A percentile compares a stretch with the other conserved stretches of the same genome.
phyloP scores from a whole-genome alignment of 1,284 basidiomycete species.

The Kalmanozyma brasiliensis region DNA sequence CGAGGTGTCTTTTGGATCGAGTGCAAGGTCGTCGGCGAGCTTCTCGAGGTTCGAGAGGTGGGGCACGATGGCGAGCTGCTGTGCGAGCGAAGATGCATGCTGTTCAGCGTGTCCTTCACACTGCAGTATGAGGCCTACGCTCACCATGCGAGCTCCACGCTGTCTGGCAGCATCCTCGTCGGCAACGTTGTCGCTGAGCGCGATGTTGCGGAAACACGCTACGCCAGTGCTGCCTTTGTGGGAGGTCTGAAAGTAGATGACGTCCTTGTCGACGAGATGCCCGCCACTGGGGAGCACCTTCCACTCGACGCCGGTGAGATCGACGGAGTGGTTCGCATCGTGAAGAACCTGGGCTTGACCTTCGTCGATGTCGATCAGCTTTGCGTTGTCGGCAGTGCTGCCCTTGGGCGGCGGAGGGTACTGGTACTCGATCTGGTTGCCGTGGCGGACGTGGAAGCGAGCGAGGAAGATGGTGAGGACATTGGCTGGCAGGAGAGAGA shows the following conservation, averaged over 20 bases:
- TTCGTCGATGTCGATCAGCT: slow-evolving; percentile 30
- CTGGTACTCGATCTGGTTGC: slow-evolving; percentile 54
- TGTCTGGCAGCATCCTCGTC: slow-evolving; percentile 21
- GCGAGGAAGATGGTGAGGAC: slow-evolving; percentile 53
- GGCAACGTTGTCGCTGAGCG: slow-evolving; percentile 11
- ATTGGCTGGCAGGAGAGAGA: slow-evolving; percentile 40
- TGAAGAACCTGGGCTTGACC: background rate
- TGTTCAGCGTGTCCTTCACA: slow-evolving; percentile 21
- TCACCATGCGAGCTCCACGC: slow-evolving; percentile 55
- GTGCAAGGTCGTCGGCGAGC: slow-evolving; percentile 36
- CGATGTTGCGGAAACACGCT: slow-evolving; percentile 51
- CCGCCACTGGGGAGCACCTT: slow-evolving; percentile 58
- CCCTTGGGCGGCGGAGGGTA: slow-evolving; percentile 21
- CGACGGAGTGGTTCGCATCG: slow-evolving; percentile 3
- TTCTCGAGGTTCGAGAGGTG: slow-evolving; percentile 42
- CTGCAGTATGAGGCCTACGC: slow-evolving; percentile 40
- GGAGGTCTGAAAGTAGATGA: slow-evolving; percentile 47
- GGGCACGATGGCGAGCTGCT: slow-evolving; percentile 44
- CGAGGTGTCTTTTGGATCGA: slow-evolving; percentile 14
- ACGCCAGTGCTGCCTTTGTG: slow-evolving; percentile 34
- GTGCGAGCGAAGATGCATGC: slow-evolving; percentile 25
- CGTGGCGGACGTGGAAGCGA: slow-evolving; percentile 50
- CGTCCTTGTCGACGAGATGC: slow-evolving; percentile 49
- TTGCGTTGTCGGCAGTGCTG: background rate
- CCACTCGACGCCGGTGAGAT: slow-evolving; percentile 53